These are phyloP conservation scores for Iris macrosiphon DNA, from an alignment of 106 monocot genomes.

Conservation along the genomic window DNA sequence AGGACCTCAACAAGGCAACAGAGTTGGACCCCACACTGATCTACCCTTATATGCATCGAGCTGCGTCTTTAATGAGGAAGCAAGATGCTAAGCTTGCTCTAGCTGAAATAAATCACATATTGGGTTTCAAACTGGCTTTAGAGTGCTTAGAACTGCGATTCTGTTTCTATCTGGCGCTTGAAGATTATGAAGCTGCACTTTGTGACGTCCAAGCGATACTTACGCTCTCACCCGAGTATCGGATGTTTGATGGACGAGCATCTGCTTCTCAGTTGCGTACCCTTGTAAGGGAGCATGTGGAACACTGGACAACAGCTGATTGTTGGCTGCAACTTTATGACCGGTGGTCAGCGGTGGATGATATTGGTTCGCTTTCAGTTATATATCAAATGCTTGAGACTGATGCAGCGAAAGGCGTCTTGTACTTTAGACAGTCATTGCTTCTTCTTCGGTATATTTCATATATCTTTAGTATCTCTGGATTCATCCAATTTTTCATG, in stretches of 20 bases:
- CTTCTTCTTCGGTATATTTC: slow-evolving; percentile 86
- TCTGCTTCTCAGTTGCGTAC: slow-evolving; percentile 60
- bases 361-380: slow-evolving; percentile 90
- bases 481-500: too few species aligned
- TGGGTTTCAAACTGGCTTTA: slow-evolving; percentile 75
- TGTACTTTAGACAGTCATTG: slow-evolving; percentile 92
- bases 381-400: slow-evolving; percentile 82
- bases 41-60: slow-evolving; percentile 97
- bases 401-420: slow-evolving; percentile 66
- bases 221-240: slow-evolving; percentile 61
- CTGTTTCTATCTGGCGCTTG: slow-evolving; percentile 77
- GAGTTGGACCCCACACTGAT: slow-evolving; percentile 86
- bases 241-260: slow-evolving; percentile 85
- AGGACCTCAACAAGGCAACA: slow-evolving; percentile 74
- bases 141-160: slow-evolving; percentile 87
- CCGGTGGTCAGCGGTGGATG: slow-evolving; percentile 85
- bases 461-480: too few species aligned
- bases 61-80: slow-evolving; percentile 66
- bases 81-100: slow-evolving; percentile 67
- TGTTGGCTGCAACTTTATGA: slow-evolving; percentile 97
- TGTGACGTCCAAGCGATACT: slow-evolving; percentile 89
- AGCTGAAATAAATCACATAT: slow-evolving; percentile 67
- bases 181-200: slow-evolving; percentile 67
- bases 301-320: slow-evolving; percentile 79
- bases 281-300: slow-evolving; percentile 76